Conservation (phyloP, 2,329 filamentous ascomycete genomes). For the Exophiala lecanii-corni region DNA sequence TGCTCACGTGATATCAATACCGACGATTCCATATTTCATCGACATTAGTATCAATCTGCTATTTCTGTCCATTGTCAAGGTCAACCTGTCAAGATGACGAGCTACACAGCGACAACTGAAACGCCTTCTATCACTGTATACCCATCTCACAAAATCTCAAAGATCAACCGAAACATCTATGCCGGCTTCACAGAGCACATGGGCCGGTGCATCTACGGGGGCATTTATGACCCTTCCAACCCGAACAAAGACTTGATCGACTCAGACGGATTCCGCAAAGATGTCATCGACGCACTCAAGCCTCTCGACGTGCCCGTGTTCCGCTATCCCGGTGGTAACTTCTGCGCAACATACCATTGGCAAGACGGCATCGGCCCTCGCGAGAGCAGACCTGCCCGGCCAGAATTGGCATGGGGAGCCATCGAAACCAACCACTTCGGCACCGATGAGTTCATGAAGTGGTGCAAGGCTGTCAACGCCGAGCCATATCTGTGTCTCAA, state of each 20-base stretch:
- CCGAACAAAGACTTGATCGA: constrained; percentile 56
- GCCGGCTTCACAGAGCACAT: constrained; percentile 87
- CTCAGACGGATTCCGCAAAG: constrained; percentile 68
- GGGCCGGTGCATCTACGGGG: constrained; percentile 83
- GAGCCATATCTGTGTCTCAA: constrained; percentile 78
- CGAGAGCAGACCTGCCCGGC: constrained; percentile 62
- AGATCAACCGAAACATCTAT: constrained; percentile 77
- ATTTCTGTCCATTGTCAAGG: too few relatives aligned
- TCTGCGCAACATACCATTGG: constrained; percentile 82
- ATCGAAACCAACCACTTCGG: constrained; percentile 72
- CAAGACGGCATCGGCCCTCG: constrained; percentile 71
- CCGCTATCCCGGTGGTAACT: constrained; percentile 75
- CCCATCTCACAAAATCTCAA: constrained; percentile 60
- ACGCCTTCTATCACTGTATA: constrained; percentile 62
- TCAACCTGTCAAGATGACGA: constrained; percentile 63
- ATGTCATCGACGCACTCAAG: constrained; percentile 69
- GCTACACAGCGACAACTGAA: constrained; percentile 61
- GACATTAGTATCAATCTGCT: too few relatives aligned
- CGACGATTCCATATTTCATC: too few relatives aligned
- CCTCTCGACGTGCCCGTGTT: constrained; percentile 70
- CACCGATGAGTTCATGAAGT: constrained; percentile 81
- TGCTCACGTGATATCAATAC: too few relatives aligned
- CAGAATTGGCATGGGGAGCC: constrained; percentile 73
- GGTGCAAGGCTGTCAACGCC: constrained; percentile 67
- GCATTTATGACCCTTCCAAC: constrained; percentile 75